phyloP scores from a whole-genome alignment of 2,329 filamentous ascomycete genomes.

The Calonectria ilicicola region DNA sequence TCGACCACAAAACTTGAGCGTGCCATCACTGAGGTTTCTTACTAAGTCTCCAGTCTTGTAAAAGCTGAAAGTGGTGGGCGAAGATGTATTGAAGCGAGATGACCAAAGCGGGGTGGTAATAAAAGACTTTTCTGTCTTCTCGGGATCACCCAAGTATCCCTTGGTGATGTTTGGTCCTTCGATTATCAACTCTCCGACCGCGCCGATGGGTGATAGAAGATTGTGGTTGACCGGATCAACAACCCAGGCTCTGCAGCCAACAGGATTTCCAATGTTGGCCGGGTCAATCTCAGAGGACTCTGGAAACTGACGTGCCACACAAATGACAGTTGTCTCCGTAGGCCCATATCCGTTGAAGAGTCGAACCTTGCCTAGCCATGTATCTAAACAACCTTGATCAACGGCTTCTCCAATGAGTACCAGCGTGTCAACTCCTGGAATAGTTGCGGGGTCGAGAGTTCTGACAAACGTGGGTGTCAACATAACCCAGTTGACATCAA shows the following conservation, averaged over 20 bases:
- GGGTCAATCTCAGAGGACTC: constrained; percentile 40
- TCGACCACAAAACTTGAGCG: not conserved
- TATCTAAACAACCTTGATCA: constrained; percentile 9
- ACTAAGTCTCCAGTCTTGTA: constrained; percentile 7
- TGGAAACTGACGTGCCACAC: constrained; percentile 11
- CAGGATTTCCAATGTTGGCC: not conserved
- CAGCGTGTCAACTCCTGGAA: not conserved
- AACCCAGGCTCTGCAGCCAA: not conserved
- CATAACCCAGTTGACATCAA: not conserved
- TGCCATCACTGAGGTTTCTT: not conserved
- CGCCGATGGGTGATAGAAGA: constrained; percentile 34
- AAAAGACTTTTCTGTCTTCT: constrained; percentile 38
- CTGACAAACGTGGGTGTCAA: constrained; percentile 1
- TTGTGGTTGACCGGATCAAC: constrained; percentile 1
- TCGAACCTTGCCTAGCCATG: constrained; percentile 9
- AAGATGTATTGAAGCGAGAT: not conserved
- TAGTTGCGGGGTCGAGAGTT: not conserved
- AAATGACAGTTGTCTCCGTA: constrained; percentile 17
- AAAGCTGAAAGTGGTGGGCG: not conserved
- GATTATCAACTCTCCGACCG: constrained; percentile 35
- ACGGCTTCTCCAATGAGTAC: constrained; percentile 21
- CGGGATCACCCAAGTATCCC: constrained; percentile 30
- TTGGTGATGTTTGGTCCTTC: constrained; percentile 38
- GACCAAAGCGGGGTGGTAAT: constrained; percentile 38
- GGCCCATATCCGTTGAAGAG: constrained; percentile 27